Base-by-base conservation (phyloP, 768 basidiomycete species). In the Boletus rubescentipes region DNA sequence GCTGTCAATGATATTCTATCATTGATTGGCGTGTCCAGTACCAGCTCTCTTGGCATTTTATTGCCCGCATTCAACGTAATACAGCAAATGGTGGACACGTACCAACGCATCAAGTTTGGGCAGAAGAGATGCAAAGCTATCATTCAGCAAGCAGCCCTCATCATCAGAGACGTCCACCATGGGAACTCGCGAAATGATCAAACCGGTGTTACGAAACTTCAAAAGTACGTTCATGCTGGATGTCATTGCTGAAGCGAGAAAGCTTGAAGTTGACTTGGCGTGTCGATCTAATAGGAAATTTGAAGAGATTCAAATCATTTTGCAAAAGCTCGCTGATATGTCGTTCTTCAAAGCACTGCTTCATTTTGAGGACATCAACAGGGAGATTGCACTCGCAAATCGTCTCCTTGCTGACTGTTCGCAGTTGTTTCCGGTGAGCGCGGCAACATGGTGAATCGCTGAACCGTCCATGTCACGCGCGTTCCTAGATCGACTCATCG, bases 291-390 rank as follows among this genome's bases (percentile, higher is more conserved):
- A 30, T 29, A 56, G 55, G 18, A 41, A 56, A 15, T 23, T 56
- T 4, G 37, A 40, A 41, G 49, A 56, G 40, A 9, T 56, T 9
- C 45, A 51, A 18, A 14, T 6, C 9, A 41, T 56, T 18, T 20
- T 56, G 14, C 10, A 51, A 20, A 51, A 11, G 10, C 40, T 46
- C 12, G 55, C 55, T 4, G 18, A 26, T 10, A 36, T 56, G 39
- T 47, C 55, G 21, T 47, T 51, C 49, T 38, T 51, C 35, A 51
- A 51, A 47, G 49, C 55, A 4, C 20, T 51, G 2, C 49, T 51
- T 9, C 34, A 21, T 30, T 51, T 43, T 20, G 55, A 47, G 10
- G 50, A 47, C 7, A 37, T 51, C 34, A 47, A 46, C 32, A 20
- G 29, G n/a, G 26, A 12, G 2, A 46, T 56, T 3, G 40, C 42